Conservation (phyloP, 2,329 filamentous ascomycete species). For the Diaporthe helianthi region DNA sequence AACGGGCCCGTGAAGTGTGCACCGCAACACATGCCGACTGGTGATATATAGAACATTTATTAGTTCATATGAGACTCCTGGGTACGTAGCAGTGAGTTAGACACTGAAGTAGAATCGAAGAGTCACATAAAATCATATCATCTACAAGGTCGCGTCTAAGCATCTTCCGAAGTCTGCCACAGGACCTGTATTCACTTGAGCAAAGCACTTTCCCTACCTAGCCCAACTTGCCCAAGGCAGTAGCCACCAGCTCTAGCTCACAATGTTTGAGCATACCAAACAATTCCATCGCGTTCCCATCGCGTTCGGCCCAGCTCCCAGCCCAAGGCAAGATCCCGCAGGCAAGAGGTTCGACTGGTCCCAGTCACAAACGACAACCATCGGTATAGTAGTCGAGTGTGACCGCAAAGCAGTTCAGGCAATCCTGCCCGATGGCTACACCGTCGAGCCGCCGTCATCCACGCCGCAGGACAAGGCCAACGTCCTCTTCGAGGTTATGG, state of each 20-base stretch:
- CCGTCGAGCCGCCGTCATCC: neutral
- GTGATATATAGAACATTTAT: neutral
- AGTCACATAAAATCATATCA: too few relatives aligned
- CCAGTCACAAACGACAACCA: neutral
- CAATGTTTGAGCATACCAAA: constrained; percentile 12
- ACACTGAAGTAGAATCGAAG: rapidly evolving
- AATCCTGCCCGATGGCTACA: neutral
- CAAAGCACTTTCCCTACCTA: neutral
- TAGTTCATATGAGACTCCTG: too few relatives aligned
- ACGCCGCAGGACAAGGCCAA: neutral
- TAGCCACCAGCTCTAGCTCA: too few relatives aligned
- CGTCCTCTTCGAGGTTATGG: constrained; percentile 39
- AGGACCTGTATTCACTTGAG: neutral
- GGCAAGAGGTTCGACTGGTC: constrained; percentile 13
- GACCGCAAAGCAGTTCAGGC: constrained; percentile 12
- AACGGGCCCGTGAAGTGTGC: neutral
- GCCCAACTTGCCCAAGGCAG: too few relatives aligned
- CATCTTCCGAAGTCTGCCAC: too few relatives aligned
- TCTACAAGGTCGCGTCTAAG: neutral
- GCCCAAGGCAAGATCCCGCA: constrained; percentile 6
- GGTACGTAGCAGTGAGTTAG: too few relatives aligned
- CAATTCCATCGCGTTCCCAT: neutral
- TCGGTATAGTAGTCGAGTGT: constrained; percentile 13
- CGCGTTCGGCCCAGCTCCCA: neutral
- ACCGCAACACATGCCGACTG: neutral